These are phyloP conservation scores for Verticillium tricorpus DNA, from an alignment of 2,329 filamentous ascomycete species.

Conservation along the genomic window DNA sequence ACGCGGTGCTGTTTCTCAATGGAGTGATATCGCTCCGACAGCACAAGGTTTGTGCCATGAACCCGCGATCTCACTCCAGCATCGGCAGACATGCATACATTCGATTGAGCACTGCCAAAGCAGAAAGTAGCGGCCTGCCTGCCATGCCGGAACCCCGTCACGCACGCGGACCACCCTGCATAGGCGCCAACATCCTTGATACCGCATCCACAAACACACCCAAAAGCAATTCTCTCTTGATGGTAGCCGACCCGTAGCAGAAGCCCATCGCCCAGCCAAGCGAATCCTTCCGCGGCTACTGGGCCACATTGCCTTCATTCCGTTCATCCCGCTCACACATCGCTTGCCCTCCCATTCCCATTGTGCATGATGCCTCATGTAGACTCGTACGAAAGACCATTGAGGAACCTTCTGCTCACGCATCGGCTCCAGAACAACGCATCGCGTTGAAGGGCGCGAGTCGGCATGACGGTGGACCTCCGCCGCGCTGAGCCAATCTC, in stretches of 20 bases:
- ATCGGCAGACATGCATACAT: neutral
- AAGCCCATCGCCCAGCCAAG: neutral
- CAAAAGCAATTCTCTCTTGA: neutral
- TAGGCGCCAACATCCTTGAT: slow-evolving; percentile 11
- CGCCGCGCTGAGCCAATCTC: neutral
- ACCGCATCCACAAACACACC: neutral
- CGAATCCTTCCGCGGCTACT: neutral
- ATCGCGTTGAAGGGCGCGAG: neutral
- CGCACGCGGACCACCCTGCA: slow-evolving; percentile 11
- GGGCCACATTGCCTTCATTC: neutral
- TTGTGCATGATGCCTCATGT: neutral
- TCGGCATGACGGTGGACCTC: neutral
- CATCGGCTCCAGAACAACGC: neutral
- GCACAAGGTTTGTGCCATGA: neutral
- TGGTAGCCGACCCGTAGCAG: neutral
- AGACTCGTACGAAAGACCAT: neutral
- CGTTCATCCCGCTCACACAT: neutral
- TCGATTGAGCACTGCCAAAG: neutral
- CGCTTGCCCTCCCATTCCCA: neutral
- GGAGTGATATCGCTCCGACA: neutral
- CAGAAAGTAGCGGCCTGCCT: slow-evolving; percentile 2
- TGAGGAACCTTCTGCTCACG: neutral
- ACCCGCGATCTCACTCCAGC: neutral
- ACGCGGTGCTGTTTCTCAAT: neutral
- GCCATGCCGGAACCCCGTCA: slow-evolving; percentile 9